Evolutionary conservation across 768 basidiomycete species (phyloP), one percentile per base, ranked within the genome.

Genomic region (Terana coerulea): DNA sequence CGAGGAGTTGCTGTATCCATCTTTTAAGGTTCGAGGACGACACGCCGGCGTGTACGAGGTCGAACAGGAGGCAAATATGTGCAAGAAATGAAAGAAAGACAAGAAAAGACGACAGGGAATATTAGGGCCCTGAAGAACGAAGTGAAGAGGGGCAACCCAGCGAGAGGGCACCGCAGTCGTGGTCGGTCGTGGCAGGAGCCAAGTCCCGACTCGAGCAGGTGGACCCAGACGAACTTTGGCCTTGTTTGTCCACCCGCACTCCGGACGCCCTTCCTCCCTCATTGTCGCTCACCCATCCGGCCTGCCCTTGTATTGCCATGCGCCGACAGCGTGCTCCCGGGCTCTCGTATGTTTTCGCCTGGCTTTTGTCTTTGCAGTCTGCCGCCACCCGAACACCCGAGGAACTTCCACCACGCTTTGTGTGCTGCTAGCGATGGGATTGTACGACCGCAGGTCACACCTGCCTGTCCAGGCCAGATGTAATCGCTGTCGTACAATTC

Each of bases 11-110:
- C 68, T 62, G 68, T 57, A 61, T 69, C 62, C 62, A 65, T 63
- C 59, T 55, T 64, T 59, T 57, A 56, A 55, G 49, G 57, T 30
- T 60, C 30, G 26, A 47, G 51, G 55, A 60, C 58, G 60, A 65
- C 72, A 76, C 72, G 74, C 67, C 72, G 69, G 74, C 73, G 72
- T 74, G 71, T 67, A 68, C 45, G 63, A 59, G 40, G 31, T 48
- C 30, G 28, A 48, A 41, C 35, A 37, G 35, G 47, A 25, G 34
- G 47, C 24, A 47, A 37, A 39, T 19, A 37, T n/a, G 44, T 22
- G 26, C 31, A 46, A 39, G 15, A 50, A 47, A 46, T 46, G 51
- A 52, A 52, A 35, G 43, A 52, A 24, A 52, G 43, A 52, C 34
- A 50, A 33, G 51, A 47, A 24, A 52, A 40, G 40, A 10, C 22